phyloP scores from a whole-genome alignment of 2,329 filamentous ascomycete genomes.

The Penicillium verrucosum region DNA sequence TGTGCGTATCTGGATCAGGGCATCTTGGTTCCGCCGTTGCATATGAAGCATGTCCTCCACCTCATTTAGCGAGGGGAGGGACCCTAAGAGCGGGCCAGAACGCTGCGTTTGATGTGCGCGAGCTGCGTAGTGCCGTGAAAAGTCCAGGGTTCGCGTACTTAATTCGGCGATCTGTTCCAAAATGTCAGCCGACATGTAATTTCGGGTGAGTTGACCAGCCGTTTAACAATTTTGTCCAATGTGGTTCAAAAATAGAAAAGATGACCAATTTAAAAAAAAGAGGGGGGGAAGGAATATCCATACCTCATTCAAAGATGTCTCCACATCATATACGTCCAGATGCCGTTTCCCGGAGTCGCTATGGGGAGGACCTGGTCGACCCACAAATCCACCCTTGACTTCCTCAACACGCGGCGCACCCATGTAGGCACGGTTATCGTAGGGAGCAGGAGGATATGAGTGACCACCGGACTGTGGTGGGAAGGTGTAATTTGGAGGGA shows the following conservation, averaged over 20 bases:
- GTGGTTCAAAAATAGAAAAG: background rate
- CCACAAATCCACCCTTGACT: slow-evolving; percentile 29
- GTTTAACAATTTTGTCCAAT: background rate
- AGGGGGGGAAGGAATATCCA: slow-evolving; percentile 14
- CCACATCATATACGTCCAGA: slow-evolving; percentile 61
- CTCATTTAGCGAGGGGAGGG: slow-evolving; percentile 44
- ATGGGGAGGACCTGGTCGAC: slow-evolving; percentile 34
- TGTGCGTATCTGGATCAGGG: slow-evolving; percentile 58
- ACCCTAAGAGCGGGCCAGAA: slow-evolving; percentile 42
- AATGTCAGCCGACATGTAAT: slow-evolving; percentile 12
- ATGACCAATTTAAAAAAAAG: background rate
- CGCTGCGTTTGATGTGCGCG: slow-evolving; percentile 46
- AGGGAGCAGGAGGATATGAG: slow-evolving; percentile 31
- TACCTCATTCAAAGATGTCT: slow-evolving; percentile 49
- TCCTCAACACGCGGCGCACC: slow-evolving; percentile 35
- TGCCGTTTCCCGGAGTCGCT: slow-evolving; percentile 59
- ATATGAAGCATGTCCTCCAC: slow-evolving; percentile 48
- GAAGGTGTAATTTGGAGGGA: slow-evolving; percentile 31
- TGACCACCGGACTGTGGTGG: slow-evolving; percentile 30
- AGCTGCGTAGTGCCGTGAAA: slow-evolving; percentile 44
- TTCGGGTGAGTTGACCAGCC: background rate
- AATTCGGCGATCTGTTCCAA: slow-evolving; percentile 43
- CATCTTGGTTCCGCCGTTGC: slow-evolving; percentile 46
- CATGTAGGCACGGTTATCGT: slow-evolving; percentile 34
- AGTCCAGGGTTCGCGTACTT: slow-evolving; percentile 45